phyloP scores from a whole-genome alignment of 208 protist genomes.

The Cochliopodium minus region DNA sequence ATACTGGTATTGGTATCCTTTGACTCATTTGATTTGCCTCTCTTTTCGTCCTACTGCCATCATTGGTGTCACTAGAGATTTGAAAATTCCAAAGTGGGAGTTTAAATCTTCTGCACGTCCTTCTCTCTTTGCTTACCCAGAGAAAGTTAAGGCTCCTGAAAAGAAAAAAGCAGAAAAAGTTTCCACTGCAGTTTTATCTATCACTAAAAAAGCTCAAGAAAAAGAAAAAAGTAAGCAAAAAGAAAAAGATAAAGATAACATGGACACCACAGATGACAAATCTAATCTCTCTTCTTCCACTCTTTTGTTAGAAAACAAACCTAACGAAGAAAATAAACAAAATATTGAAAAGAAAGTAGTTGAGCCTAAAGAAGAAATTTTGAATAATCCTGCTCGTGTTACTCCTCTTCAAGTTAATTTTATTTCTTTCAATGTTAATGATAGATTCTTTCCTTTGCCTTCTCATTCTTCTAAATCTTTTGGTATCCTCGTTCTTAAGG shows the following conservation, averaged over 20 bases:
- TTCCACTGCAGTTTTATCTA: constrained; percentile 31
- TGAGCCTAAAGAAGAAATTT: constrained; percentile 31
- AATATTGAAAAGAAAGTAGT: constrained; percentile 27
- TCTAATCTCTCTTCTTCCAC: background rate
- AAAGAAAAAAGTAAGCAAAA: constrained; percentile 24
- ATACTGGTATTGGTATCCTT: constrained; percentile 98
- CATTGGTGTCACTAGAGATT: constrained; percentile 85
- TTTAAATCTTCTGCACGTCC: constrained; percentile 69
- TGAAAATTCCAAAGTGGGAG: constrained; percentile 75
- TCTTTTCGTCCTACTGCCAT: constrained; percentile 84
- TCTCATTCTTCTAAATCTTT: no score
- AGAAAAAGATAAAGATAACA: constrained; percentile 18
- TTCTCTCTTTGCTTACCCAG: constrained; percentile 76
- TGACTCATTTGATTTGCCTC: constrained; percentile 83
- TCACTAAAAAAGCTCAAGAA: constrained; percentile 26
- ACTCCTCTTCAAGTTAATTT: constrained; percentile 31
- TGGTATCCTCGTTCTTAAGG: no score
- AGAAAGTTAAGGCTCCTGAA: constrained; percentile 17
- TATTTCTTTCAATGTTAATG: constrained; percentile 27
- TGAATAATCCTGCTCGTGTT: constrained; percentile 49
- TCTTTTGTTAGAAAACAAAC: constrained; percentile 7
- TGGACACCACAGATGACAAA: constrained; percentile 4
- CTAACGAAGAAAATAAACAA: constrained; percentile 21
- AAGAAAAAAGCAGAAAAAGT: constrained; percentile 25
- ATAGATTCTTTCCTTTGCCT: constrained; percentile 36